Evolutionary conservation across 2,329 filamentous ascomycete genomes (phyloP).

Genomic region (Didymella keratinophila): DNA sequence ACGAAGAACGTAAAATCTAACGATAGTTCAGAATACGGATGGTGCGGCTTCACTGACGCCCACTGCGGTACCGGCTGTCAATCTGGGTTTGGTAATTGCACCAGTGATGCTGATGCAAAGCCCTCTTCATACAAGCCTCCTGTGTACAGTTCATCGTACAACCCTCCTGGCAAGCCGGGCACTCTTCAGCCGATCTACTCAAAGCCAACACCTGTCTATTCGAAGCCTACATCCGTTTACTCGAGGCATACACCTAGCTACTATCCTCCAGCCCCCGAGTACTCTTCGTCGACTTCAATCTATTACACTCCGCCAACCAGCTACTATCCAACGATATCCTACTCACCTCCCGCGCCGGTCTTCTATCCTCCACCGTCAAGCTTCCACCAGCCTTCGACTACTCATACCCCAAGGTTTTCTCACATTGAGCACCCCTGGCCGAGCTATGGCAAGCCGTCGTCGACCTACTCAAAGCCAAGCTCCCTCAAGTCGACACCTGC

Average conservation of each 20-base stretch:
- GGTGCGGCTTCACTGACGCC: constrained; percentile 9
- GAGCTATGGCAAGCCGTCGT: constrained; percentile 1
- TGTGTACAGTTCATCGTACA: background rate
- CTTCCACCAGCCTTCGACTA: background rate
- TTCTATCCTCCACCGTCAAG: background rate
- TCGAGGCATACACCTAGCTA: background rate
- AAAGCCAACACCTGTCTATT: background rate
- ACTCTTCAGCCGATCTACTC: background rate
- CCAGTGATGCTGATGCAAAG: background rate
- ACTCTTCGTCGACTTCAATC: background rate
- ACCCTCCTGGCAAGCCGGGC: background rate
- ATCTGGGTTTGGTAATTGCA: constrained; percentile 11
- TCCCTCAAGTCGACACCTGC: background rate
- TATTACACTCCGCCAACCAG: background rate
- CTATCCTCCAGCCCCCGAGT: background rate
- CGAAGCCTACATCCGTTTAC: background rate
- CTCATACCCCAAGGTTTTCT: background rate
- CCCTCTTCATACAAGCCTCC: background rate
- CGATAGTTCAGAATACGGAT: constrained; percentile 3
- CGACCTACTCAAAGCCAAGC: background rate
- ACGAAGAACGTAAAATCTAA: background rate
- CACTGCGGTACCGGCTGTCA: constrained; percentile 19
- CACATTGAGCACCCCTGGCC: constrained; percentile 4
- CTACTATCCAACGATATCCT: background rate
- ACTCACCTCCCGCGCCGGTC: background rate